Percentiles rank a stretch among this genome's conserved stretches.
Conservation (phyloP, 345 rosid genomes). For the Cardamine resedifolia region DNA sequence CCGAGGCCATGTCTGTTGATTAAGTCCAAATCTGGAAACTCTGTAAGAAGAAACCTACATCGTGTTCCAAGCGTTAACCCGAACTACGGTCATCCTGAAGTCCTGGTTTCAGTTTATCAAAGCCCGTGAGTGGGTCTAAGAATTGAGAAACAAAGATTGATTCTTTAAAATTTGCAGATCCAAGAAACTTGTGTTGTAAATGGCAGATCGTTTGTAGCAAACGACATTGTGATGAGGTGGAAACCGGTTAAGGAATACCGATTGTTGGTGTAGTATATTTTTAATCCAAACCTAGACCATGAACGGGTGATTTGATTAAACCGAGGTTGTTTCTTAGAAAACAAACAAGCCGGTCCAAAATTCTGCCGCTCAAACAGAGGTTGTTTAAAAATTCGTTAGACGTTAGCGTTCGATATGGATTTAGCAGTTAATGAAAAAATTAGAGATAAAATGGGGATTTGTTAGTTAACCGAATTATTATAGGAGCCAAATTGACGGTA, state of each 20-base stretch:
- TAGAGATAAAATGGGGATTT: too few species aligned
- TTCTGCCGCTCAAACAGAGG: too few species aligned
- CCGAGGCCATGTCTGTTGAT: constrained; percentile 46
- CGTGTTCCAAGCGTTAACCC: background rate
- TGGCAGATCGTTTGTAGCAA: background rate
- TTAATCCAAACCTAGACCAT: background rate
- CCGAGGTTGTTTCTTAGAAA: background rate
- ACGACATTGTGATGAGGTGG: background rate
- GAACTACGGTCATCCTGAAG: background rate
- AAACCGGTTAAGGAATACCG: background rate
- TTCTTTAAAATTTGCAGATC: background rate
- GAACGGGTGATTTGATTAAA: background rate
- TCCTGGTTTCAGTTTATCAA: background rate
- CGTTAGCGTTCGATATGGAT: too few species aligned
- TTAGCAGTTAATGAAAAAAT: too few species aligned
- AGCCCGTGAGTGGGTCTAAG: background rate
- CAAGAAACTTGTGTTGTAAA: background rate
- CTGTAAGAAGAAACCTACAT: constrained; percentile 13
- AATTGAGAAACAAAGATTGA: background rate
- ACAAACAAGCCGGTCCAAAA: background rate
- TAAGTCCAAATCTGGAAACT: constrained; percentile 14
- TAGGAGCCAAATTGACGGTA: background rate
- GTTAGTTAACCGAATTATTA: too few species aligned
- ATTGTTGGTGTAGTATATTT: background rate
- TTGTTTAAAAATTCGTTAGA: too few species aligned